Base-by-base conservation (phyloP, 441 rosid genomes). In the Arabidopsis lyrata region DNA sequence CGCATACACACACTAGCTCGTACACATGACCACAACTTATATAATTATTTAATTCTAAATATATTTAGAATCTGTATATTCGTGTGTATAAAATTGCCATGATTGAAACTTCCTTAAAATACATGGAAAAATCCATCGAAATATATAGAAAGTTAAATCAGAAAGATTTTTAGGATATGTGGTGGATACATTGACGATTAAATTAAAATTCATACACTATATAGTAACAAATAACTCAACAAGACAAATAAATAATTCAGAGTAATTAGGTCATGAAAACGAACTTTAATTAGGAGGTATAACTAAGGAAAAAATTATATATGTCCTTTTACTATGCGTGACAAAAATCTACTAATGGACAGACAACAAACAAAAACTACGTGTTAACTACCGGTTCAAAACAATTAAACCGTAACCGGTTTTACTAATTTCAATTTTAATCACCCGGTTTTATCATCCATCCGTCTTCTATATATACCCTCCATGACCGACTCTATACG, bases 381-480 rank as follows among this genome's bases (percentile, higher is more conserved):
- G 45, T 59, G 61, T 75, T 31, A 34, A 18, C 29, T 45, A 63
- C 72, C 32, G 76, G 76, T 64, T 76, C 27, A 14, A 54, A 7
- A 31, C 2, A 66, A 0, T 10, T 41, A 2, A 68, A 69, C 59
- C 65, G 18, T 27, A 56, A 18, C 29, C 68, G 63, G 57, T 13
- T 27, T n/a, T 2, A 69, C 1, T 13, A 63, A 20, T 38, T 63
- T 11, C 12, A 12, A 18, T 11, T 31, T 64, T 39, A 0, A 15
- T 22, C 1, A 14, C 0, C 76, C 77, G 77, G 80, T 66, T 71
- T 39, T 29, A 5, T 68, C 35, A 16, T 13, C n/a, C 35, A 16
- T 16, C 14, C 15, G 5, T 27, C 35, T 22, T 61, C 75, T 78
- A 38, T 78, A 54, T n/a, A 78, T 72, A 78, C 3, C 66, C 49